Percentiles rank a stretch among this genome's conserved stretches.
These are phyloP conservation scores for Sclerotinia nivalis DNA, from an alignment of 2,329 filamentous ascomycete species.

Conservation along the genomic window DNA sequence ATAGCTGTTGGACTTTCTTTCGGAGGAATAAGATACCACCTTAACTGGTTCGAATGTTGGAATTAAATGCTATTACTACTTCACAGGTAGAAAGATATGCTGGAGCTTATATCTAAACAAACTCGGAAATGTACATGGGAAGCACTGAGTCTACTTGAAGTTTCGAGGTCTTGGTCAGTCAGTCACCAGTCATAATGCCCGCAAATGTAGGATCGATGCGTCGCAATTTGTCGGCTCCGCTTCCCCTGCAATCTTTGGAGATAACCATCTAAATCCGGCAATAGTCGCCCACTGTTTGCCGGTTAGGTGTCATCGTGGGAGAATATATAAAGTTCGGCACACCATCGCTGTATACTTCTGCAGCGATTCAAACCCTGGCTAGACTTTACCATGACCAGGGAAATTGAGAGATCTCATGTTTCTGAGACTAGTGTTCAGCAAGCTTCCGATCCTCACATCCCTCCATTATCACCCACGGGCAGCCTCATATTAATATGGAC, in stretches of 20 bases:
- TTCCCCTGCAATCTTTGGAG: conserved; percentile 11
- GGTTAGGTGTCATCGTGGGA: not conserved
- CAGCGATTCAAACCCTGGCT: not conserved
- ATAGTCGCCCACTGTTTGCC: not conserved
- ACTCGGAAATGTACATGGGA: not conserved
- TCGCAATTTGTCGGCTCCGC: not conserved
- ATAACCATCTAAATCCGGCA: conserved; percentile 10
- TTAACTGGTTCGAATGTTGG: not conserved
- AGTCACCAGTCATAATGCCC: not conserved
- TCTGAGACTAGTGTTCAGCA: not conserved
- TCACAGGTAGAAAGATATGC: not conserved
- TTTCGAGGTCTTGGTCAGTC: not conserved
- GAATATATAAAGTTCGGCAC: not conserved
- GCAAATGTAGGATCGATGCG: not conserved
- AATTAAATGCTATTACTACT: not conserved
- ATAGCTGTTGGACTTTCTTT: not conserved
- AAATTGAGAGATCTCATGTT: not conserved
- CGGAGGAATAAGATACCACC: not conserved
- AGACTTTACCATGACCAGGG: not conserved
- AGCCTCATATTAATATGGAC: not conserved
- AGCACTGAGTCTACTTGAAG: not conserved
- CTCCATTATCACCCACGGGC: not conserved
- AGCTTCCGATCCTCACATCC: not conserved
- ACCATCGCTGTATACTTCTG: not conserved
- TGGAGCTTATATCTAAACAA: not conserved